Evolutionary conservation across 225 moss, liverwort and hornwort genomes (phyloP), one percentile per base, ranked within the genome.

Genomic region (Pseudisothecium myosuroides): DNA sequence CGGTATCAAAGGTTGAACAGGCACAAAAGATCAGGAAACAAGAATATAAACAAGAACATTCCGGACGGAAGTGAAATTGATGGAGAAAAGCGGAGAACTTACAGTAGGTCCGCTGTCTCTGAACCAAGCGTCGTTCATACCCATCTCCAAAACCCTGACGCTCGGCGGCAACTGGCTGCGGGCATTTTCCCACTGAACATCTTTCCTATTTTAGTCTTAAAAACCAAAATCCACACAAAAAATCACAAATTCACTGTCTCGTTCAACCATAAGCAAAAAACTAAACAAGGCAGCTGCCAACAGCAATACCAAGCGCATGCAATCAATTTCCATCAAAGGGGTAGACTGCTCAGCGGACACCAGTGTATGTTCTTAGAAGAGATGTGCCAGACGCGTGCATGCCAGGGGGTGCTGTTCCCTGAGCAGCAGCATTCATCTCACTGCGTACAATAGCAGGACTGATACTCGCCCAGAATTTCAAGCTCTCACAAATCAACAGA

Each of bases 81-180:
- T n/a, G 39, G 41, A 90, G 67, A 67, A 34, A 37, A 72, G 66
- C 37, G 32, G 34, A 83, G 43, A 85, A 76, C 95, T 92, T 92
- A 98, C 97, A 86, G 96, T 96, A 56, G 98, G 97, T 74, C 96
- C 98, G 58, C 39, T 60, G 85, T 98, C 98, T 88, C 98, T 95
- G 86, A 98, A 97, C 98, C 98, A 98, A 68, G 97, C 91, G 86
- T 98, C 98, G 82, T 98, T 94, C 93, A 91, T 91, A 91, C 96
- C 94, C 98, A 98, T 96, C 92, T 98, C 97, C 91, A 96, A 73
- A 76, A 98, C 96, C 69, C 98, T 94, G 27, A 98, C 93, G 82
- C 84, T 90, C 36, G 92, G 78, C 24, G 96, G 98, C 82, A 98
- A 91, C 89, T 94, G 93, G 62, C 93, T 91, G 82, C 98, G 98